Conservation (phyloP, 1,284 basidiomycete genomes). For the Pseudozyma thailandica region DNA sequence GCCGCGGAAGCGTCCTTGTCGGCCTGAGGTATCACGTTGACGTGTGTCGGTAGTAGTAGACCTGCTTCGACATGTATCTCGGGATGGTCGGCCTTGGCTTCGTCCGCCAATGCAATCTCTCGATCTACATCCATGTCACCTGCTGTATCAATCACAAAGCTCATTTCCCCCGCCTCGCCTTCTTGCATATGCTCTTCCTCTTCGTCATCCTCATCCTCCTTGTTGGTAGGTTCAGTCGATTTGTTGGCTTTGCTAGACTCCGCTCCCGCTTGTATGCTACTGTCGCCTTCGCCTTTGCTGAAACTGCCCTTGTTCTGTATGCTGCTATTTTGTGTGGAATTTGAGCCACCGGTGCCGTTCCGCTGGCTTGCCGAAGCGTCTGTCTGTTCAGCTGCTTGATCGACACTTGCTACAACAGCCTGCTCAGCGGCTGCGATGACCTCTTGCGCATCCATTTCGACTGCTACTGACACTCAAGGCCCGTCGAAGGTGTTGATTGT, state of each 20-base stretch:
- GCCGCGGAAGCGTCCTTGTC: background rate
- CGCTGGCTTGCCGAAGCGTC: background rate
- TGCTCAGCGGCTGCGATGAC: conserved; percentile 17
- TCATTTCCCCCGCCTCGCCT: conserved; percentile 29
- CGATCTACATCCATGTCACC: conserved; percentile 47
- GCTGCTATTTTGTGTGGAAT: background rate
- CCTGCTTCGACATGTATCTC: conserved; percentile 35
- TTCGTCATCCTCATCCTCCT: conserved; percentile 11
- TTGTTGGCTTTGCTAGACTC: background rate
- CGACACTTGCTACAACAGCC: conserved; percentile 12
- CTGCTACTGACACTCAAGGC: background rate
- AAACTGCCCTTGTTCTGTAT: background rate
- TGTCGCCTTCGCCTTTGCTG: background rate
- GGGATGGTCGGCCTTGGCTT: conserved; percentile 15
- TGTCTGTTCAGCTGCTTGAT: conserved; percentile 2
- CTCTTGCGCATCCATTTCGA: conserved; percentile 16
- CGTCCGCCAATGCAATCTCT: conserved; percentile 26
- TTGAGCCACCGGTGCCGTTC: too few species aligned
- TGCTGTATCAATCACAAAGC: conserved; percentile 42
- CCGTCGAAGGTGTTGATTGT: conserved; percentile 4
- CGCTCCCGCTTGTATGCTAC: background rate
- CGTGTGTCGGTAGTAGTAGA: conserved; percentile 34
- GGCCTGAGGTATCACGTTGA: conserved; percentile 22
- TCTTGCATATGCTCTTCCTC: conserved; percentile 6
- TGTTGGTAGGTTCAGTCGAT: background rate